Conservation (phyloP, 2,329 filamentous ascomycete species). For the Grosmannia clavigera region DNA sequence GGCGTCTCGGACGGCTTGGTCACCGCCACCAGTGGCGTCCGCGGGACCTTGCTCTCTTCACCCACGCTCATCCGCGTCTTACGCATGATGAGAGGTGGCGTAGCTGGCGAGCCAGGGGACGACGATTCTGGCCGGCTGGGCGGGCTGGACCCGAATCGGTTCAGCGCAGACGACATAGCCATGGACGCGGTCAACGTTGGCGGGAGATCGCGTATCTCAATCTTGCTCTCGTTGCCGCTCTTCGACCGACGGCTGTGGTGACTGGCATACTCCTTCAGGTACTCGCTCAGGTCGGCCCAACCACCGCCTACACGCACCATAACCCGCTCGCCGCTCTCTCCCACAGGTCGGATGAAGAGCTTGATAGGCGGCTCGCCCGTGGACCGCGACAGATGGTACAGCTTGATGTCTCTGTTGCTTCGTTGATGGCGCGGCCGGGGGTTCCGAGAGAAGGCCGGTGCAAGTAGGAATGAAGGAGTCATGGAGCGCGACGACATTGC, state of each 20-base stretch:
- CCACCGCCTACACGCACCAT: constrained; percentile 97
- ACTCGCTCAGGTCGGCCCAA: constrained; percentile 96
- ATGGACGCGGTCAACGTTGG: constrained; percentile 10
- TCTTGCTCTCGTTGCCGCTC: constrained; percentile 33
- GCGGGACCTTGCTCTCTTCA: constrained; percentile 14
- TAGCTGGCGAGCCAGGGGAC: constrained; percentile 24
- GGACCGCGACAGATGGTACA: constrained; percentile 81
- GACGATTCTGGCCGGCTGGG: constrained; percentile 23
- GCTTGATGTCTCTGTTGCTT: constrained; percentile 64
- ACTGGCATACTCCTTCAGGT: constrained; percentile 81
- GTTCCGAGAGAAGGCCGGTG: constrained; percentile 43
- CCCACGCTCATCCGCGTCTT: constrained; percentile 39
- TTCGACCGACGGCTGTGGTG: constrained; percentile 70
- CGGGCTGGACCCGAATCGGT: constrained; percentile 20
- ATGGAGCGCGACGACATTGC: constrained; percentile 42
- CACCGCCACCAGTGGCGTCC: neutral
- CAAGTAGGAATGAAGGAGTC: constrained; percentile 57
- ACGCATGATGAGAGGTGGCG: constrained; percentile 39
- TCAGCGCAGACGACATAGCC: constrained; percentile 3
- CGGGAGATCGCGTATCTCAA: constrained; percentile 45
- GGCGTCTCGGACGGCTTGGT: constrained; percentile 26
- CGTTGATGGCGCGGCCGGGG: constrained; percentile 32
- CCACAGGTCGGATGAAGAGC: constrained; percentile 84
- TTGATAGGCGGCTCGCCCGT: constrained; percentile 84
- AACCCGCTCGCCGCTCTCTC: constrained; percentile 78